These are phyloP conservation scores for Alternaria tenuissima DNA, from an alignment of 2,329 filamentous ascomycete genomes.

Conservation along the genomic window DNA sequence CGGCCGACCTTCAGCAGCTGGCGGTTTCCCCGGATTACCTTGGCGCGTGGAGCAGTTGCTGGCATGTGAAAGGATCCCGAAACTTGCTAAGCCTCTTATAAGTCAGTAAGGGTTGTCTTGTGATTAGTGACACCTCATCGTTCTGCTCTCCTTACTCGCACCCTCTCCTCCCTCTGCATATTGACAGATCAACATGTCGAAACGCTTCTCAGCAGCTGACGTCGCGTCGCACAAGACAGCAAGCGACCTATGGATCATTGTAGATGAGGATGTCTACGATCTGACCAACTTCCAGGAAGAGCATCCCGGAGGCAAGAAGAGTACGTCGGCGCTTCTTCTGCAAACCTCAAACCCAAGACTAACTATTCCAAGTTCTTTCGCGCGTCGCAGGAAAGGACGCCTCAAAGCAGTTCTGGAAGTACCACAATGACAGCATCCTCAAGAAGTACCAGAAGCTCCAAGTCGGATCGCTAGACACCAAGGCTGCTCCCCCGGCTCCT, in stretches of 20 bases:
- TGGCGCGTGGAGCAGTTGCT: conserved; percentile 36
- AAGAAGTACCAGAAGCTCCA: conserved; percentile 70
- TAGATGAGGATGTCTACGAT: conserved; percentile 96
- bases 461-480: conserved; percentile 81
- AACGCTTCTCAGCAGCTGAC: conserved; percentile 83
- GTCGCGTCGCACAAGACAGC: conserved; percentile 92
- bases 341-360: conserved; percentile 16
- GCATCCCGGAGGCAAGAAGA: conserved; percentile 74
- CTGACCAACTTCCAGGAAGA: conserved; percentile 72
- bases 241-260: conserved; percentile 84
- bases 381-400: conserved; percentile 72
- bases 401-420: conserved; percentile 74
- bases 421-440: conserved; percentile 67
- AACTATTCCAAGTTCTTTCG: conserved; percentile 62
- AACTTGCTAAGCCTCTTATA: conserved; percentile 31
- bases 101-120: conserved; percentile 34
- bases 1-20: conserved; percentile 34
- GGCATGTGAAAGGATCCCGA: conserved; percentile 50
- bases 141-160: conserved; percentile 1
- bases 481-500: conserved; percentile 65
- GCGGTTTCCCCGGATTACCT: conserved; percentile 33
- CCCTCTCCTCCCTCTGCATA: conserved; percentile 4
- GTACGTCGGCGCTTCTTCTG: conserved; percentile 53
- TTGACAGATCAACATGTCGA: conserved; percentile 70
- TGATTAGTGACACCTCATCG: conserved; percentile 11